Conservation (phyloP, 805 yeast genomes). For the Nakazawaea laoshanensis region DNA sequence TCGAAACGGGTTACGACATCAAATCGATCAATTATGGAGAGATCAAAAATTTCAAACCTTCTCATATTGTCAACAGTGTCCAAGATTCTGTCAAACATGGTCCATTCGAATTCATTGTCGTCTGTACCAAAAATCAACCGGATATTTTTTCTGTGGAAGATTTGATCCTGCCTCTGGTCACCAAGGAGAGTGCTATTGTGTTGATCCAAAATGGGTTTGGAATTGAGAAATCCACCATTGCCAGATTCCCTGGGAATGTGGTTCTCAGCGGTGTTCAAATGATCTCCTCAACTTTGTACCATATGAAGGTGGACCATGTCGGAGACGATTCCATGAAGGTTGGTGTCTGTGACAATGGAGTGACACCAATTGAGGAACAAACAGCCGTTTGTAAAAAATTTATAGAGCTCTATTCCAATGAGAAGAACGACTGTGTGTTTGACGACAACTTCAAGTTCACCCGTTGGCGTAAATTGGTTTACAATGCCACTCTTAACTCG, state of each 20-base stretch:
- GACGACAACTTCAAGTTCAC: slow-evolving; percentile 29
- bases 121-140: slow-evolving; percentile 59
- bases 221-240: slow-evolving; percentile 24
- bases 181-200: slow-evolving; percentile 23
- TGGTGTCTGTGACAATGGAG: slow-evolving; percentile 28
- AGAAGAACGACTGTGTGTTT: slow-evolving; percentile 18
- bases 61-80: slow-evolving; percentile 28
- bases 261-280: slow-evolving; percentile 31
- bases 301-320: slow-evolving; percentile 24
- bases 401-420: slow-evolving; percentile 24
- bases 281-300: slow-evolving; percentile 24
- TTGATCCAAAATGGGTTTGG: slow-evolving; percentile 33
- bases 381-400: slow-evolving; percentile 22
- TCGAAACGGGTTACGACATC: slow-evolving; percentile 45
- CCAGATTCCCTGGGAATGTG: slow-evolving; percentile 23
- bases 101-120: slow-evolving; percentile 46
- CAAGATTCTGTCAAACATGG: slow-evolving; percentile 35
- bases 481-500: slow-evolving; percentile 39
- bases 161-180: slow-evolving; percentile 16
- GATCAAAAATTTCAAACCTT: slow-evolving; percentile 46
- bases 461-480: slow-evolving; percentile 38
- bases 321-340: slow-evolving; percentile 23
- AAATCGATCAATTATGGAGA: slow-evolving; percentile 57
- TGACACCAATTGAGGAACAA: slow-evolving; percentile 17
- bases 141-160: slow-evolving; percentile 45